A percentile compares a stretch with the other conserved stretches of the same genome.
Conservation (phyloP, 139 green algal species). For the Tetraselmis chui region DNA sequence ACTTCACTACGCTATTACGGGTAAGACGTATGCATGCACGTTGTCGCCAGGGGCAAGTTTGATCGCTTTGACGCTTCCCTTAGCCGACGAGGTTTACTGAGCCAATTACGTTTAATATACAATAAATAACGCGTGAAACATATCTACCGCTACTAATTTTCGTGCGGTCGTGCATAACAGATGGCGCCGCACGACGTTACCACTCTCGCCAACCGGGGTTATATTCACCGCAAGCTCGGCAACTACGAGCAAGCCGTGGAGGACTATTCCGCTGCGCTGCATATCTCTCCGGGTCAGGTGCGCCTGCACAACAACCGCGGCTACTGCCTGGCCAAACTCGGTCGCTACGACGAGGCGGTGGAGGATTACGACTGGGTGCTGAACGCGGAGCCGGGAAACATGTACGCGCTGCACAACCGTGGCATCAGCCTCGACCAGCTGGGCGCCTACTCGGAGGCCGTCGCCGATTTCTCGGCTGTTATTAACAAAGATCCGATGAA, state of each 20-base stretch:
- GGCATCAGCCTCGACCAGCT: conserved; percentile 59
- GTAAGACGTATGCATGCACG: too few relatives aligned
- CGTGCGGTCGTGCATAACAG: too few relatives aligned
- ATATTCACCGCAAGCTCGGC: conserved; percentile 53
- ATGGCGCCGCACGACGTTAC: conserved; percentile 34
- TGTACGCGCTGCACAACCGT: conserved; percentile 63
- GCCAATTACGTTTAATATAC: too few relatives aligned
- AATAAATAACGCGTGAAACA: too few relatives aligned
- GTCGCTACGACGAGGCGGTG: conserved; percentile 51
- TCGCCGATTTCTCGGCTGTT: conserved; percentile 48
- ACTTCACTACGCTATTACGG: conserved; percentile 15
- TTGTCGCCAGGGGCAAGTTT: too few relatives aligned
- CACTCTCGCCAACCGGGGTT: conserved; percentile 42
- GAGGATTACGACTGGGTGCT: conserved; percentile 52
- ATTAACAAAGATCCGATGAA: conserved; percentile 41
- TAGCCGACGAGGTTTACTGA: conserved; percentile 16
- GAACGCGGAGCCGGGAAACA: conserved; percentile 44
- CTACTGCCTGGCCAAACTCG: conserved; percentile 74
- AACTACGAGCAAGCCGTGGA: conserved; percentile 47
- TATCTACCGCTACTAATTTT: too few relatives aligned
- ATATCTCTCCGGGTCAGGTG: conserved; percentile 16
- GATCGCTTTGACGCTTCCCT: conserved; percentile 20
- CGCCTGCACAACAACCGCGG: conserved; percentile 51
- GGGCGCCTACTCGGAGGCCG: conserved; percentile 33
- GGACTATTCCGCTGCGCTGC: conserved; percentile 57